These are phyloP conservation scores for Globisporangium spiculum DNA, from an alignment of 352 stramenopile species.

Conservation along the genomic window DNA sequence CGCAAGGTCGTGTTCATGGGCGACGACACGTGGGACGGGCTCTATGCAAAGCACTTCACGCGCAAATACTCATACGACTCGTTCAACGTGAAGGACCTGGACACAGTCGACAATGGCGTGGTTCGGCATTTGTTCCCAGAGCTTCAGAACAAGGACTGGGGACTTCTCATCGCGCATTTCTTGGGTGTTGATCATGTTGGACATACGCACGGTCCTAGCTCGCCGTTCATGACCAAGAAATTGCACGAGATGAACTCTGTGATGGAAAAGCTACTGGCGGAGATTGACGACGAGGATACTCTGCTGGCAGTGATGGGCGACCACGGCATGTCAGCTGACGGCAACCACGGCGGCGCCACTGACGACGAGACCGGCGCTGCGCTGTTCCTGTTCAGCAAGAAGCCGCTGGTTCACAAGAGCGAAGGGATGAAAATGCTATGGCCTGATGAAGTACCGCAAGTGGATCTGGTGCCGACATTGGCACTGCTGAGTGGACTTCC, in stretches of 20 bases:
- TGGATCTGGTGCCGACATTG: conserved; percentile 96
- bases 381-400: conserved; percentile 91
- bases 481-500: conserved; percentile 92
- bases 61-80: conserved; percentile 94
- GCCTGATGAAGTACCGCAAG: conserved; percentile 78
- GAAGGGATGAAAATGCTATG: conserved; percentile 13
- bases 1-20: conserved; percentile 94
- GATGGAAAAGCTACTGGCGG: conserved; percentile 69
- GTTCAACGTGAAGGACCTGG: conserved; percentile 98
- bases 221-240: conserved; percentile 93
- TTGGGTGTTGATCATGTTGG: conserved; percentile 97
- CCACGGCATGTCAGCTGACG: conserved; percentile 98
- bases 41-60: conserved; percentile 93
- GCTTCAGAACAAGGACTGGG: conserved; percentile 63
- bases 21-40: conserved; percentile 97
- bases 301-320: conserved; percentile 95
- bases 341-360: conserved; percentile 97
- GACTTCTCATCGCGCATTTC: conserved; percentile 85
- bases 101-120: conserved; percentile 97
- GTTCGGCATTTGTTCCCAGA: conserved; percentile 65
- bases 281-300: conserved; percentile 71
- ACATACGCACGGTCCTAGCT: conserved; percentile 95
- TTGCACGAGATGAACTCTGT: conserved; percentile 95
- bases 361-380: conserved; percentile 95
- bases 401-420: conserved; percentile 26